Evolutionary conservation across 495 filamentous ascomycete species (phyloP), one percentile per base, ranked within the genome.

Genomic region (Daldinia childiae): DNA sequence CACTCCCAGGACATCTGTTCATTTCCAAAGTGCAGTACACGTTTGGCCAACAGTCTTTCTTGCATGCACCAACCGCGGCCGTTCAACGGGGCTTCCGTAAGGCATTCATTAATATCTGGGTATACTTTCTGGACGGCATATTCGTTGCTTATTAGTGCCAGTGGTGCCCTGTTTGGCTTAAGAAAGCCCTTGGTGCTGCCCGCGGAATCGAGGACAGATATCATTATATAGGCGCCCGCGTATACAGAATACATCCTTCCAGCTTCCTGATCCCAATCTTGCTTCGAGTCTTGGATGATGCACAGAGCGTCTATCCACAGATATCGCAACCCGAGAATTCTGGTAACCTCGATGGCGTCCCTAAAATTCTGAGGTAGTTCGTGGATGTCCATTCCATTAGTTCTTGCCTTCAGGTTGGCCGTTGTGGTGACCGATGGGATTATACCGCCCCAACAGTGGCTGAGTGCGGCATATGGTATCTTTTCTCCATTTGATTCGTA

Each of bases 221-320:
- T 67, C 8, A 65, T 56, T 26, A 71, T 60, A 0, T 68, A 48
- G 1, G 76, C 74, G 2, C 62, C 67, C 6, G 65, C 51, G 30
- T 75, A 79, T 4, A 77, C 69, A 17, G 61, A 58, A 21, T 60
- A 65, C 77, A 79, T 79, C 9, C 51, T 58, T 14, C 50, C 52
- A 9, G 69, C 66, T 60, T 79, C 74, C 11, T 58, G 36, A 6
- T 64, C 17, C 62, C 68, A 78, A 27, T 78, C 76, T 1, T 26
- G 45, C 9, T 61, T 66, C 4, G 64, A 64, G 19, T 75, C 72
- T 45, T 79, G 77, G n/a, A 79, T 62, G 26, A 79, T 79, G 57
- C 79, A 80, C 0, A 81, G 48, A 0, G 76, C 78, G 41, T 81
- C 79, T 41, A 81, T 77, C 78, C 78, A 79, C 1, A 79, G 58